Evolutionary conservation across 2,329 filamentous ascomycete genomes (phyloP), one percentile per base, ranked within the genome.

Genomic region (Endocalyx cinctus): DNA sequence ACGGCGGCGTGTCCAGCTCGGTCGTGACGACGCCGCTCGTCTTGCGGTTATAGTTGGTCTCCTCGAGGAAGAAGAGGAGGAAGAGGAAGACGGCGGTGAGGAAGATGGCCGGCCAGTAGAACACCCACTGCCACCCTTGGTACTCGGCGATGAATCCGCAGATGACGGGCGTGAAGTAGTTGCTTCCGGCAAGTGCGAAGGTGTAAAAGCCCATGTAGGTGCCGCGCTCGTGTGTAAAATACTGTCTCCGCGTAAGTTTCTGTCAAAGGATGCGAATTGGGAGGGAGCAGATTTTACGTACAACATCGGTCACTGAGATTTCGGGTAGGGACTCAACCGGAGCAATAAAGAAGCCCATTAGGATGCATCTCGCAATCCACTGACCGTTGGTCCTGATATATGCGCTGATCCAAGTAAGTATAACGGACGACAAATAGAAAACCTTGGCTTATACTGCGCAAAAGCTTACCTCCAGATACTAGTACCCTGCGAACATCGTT

Each of bases 41-140:
- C 3, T 45, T 33, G 5, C 60, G 47, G 25, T 63, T 50, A 41
- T 74, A 76, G 18, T 63, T 62, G 4, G 70, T 72, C 50, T 77
- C 73, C 43, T 76, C 72, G 31, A 74, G 70, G 33, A 75, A 60
- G 31, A 77, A 58, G 52, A 76, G 74, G 13, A 51, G 52, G 29
- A 48, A 49, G 3, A 60, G 30, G n/a, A 58, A 47, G 5, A 43
- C 48, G 6, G 53, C 37, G 3, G 36, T 53, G 25, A 46, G 46
- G 16, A 47, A 57, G 8, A 60, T 59, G 12, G 51, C 48, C 12
- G 47, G 45, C 40, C 52, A 53, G 34, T 57, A 48, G 38, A 61
- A 50, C 15, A 48, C 51, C 54, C 57, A 55, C 28, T 52, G 46
- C 42, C 51, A 58, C 1, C 50, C 51, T 35, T 50, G 45, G 5